Base-by-base conservation (phyloP, 768 basidiomycete genomes). In the Sarcodon aspratus region DNA sequence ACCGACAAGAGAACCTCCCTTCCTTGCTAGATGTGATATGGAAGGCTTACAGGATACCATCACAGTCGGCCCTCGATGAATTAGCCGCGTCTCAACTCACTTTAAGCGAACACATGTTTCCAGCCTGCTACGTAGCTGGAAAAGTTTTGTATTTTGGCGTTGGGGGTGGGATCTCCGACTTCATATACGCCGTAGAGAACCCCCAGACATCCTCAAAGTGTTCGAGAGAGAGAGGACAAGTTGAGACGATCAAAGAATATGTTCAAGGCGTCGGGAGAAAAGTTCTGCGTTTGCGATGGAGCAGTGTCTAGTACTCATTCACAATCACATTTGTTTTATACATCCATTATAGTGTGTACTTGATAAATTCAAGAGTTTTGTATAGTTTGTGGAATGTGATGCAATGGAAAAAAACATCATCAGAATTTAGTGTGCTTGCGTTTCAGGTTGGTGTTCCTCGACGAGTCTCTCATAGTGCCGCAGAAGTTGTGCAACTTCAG, bases 131-230 rank as follows among this genome's bases (percentile, higher is more conserved):
- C 8, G 84, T 96, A 3, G 93, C 92, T 2, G 89, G 87, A 1
- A 98, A 97, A 63, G 75, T 91, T 11, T 64, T 97, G 15, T 97
- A 97, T 61, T 97, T 98, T 62, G 95, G 95, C 7, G 91, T 97
- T 4, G 94, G 93, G 1, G 94, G 95, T 0, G 89, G 93, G 7
- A 67, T 94, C 27, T 63, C 74, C 10, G 86, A 82, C 51, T 95
- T 95, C 55, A 61, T 78, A n/a, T 59, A 65, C 27, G 72, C 70
- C 6, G 74, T 91, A 2, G 65, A 74, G 51, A 63, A 59, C 31
- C 55, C 59, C 13, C 63, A 59, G 27, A 11, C 45, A 9, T 36
- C 38, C 9, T 35, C 21, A 13, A 17, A 42, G 4, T 48, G 40
- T n/a, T 48, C 36, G 1, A 18, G 48, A 59, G 60, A 1, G 47